These are phyloP conservation scores for Cymbopogon flexuosus DNA, from an alignment of 202 grass and related monocot species.

Conservation along the genomic window DNA sequence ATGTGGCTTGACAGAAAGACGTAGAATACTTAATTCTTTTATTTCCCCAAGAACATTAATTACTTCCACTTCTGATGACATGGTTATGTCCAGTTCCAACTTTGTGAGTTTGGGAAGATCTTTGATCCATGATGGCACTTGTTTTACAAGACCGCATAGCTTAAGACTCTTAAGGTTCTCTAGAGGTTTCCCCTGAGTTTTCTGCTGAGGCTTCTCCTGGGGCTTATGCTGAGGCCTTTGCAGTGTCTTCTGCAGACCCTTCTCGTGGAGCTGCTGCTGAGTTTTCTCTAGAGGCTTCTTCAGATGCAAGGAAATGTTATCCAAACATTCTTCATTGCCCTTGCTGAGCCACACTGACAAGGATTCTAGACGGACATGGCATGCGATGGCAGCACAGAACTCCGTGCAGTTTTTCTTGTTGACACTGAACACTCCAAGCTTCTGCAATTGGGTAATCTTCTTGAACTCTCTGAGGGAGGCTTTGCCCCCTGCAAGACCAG, in stretches of 20 bases:
- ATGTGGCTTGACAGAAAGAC: too few species aligned
- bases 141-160: too few species aligned
- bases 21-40: not conserved
- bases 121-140: not conserved
- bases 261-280: too few species aligned
- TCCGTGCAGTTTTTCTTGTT: not conserved
- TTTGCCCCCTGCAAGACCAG: not conserved
- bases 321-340: not conserved
- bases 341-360: too few species aligned
- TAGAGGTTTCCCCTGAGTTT: too few species aligned
- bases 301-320: too few species aligned
- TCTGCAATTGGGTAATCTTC: conserved; percentile 5
- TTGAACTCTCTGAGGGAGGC: not conserved
- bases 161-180: too few species aligned
- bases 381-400: not conserved
- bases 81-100: not conserved
- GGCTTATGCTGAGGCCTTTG: too few species aligned
- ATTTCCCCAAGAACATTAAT: not conserved
- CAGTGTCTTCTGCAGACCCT: too few species aligned
- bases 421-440: not conserved
- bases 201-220: too few species aligned
- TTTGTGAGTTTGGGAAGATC: not conserved
- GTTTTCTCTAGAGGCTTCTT: too few species aligned
- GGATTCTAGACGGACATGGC: too few species aligned
- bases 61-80: not conserved